These are phyloP conservation scores for Teratosphaeria gauchensis DNA, from an alignment of 2,329 filamentous ascomycete species.

Conservation along the genomic window DNA sequence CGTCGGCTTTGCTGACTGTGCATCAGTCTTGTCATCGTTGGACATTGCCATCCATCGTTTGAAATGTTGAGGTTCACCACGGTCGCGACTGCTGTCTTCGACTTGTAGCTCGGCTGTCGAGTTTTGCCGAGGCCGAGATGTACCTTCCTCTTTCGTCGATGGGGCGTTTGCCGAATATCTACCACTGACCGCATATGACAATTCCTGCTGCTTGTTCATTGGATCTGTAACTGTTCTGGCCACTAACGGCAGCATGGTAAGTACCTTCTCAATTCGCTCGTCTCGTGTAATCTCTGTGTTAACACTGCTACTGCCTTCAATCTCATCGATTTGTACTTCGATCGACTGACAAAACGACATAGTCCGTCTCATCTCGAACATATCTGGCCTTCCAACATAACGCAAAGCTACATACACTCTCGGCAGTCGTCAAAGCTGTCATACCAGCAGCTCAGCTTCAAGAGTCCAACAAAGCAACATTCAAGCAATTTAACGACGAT, in stretches of 20 bases:
- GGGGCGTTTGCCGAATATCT: neutral
- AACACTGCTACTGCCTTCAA: no score
- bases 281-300: no score
- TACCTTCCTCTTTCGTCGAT: neutral
- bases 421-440: neutral
- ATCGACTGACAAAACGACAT: neutral
- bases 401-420: neutral
- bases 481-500: neutral
- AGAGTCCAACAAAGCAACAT: neutral
- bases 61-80: neutral
- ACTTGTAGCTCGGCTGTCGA: neutral
- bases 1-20: neutral
- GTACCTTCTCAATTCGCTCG: neutral
- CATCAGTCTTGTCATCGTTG: slow-evolving; percentile 10
- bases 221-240: neutral
- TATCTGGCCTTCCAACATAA: neutral
- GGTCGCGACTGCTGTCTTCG: neutral
- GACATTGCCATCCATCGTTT: slow-evolving; percentile 16
- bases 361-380: neutral
- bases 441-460: neutral
- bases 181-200: neutral
- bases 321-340: no score
- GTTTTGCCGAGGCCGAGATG: neutral
- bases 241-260: neutral
- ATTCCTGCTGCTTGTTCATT: neutral